These are phyloP conservation scores for Triglochin maritima DNA, from an alignment of 106 monocot species.

Conservation along the genomic window DNA sequence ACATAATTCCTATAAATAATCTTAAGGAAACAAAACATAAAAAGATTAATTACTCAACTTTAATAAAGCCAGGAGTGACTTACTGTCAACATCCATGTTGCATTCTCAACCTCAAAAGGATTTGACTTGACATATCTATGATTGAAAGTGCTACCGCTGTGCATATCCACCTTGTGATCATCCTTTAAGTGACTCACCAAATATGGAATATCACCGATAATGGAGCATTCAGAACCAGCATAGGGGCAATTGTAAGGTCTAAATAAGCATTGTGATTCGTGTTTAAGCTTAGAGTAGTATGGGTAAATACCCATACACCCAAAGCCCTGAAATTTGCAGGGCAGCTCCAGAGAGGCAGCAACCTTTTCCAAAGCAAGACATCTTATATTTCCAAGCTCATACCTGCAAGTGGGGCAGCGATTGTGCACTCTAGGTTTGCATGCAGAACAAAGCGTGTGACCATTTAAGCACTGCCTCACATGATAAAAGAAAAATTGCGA, in stretches of 20 bases:
- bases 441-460: conserved; percentile 23
- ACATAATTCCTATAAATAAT: too few relatives aligned
- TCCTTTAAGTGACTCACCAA: conserved; percentile 21
- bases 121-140: conserved; percentile 26
- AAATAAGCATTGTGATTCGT: conserved; percentile 18
- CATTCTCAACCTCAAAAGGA: conserved; percentile 25
- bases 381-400: conserved; percentile 23
- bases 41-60: too few relatives aligned
- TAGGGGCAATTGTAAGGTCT: conserved; percentile 25
- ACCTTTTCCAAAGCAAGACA: conserved; percentile 25
- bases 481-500: not conserved
- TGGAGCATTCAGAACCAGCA: conserved; percentile 24
- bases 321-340: conserved; percentile 21
- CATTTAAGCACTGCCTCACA: conserved; percentile 19
- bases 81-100: conserved; percentile 29
- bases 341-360: conserved; percentile 19
- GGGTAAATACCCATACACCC: conserved; percentile 24
- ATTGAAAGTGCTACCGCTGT: conserved; percentile 21
- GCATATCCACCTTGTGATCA: conserved; percentile 28
- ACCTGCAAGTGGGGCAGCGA: conserved; percentile 24
- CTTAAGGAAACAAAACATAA: not conserved
- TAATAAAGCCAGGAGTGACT: not conserved
- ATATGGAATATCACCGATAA: conserved; percentile 16
- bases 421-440: conserved; percentile 26
- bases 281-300: conserved; percentile 24